A percentile compares a stretch with the other conserved stretches of the same genome.
Evolutionary conservation across 768 basidiomycete genomes (phyloP).

Genomic region (Lanmaoa rubissima): DNA sequence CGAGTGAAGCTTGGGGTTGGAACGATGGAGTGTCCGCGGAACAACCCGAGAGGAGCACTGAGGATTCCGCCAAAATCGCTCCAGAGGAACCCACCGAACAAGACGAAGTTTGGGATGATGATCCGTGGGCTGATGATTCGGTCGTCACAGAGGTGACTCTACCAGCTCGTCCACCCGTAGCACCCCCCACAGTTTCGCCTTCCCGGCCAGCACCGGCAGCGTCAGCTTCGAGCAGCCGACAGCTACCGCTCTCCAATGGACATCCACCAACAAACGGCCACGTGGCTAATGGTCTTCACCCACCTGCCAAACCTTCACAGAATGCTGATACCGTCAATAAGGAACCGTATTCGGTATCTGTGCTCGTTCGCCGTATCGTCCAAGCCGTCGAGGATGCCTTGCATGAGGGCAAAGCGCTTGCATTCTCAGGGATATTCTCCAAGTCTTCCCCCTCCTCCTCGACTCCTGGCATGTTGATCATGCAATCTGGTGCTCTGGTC

Average conservation of each 20-base stretch:
- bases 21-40: conserved; percentile 45
- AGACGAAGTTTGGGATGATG: conserved; percentile 60
- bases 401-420: conserved; percentile 64
- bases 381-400: conserved; percentile 60
- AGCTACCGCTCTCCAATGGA: conserved; percentile 34
- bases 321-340: conserved; percentile 19
- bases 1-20: conserved; percentile 76
- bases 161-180: conserved; percentile 28
- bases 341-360: conserved; percentile 63
- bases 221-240: conserved; percentile 57
- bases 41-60: conserved; percentile 26
- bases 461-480: conserved; percentile 52
- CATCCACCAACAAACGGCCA: conserved; percentile 24
- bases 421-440: conserved; percentile 53
- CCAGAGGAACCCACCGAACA: conserved; percentile 36
- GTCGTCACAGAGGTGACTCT: conserved; percentile 27
- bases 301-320: conserved; percentile 20
- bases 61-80: conserved; percentile 7
- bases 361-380: conserved; percentile 51
- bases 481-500: conserved; percentile 59
- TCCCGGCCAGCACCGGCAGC: conserved; percentile 36
- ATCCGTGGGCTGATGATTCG: conserved; percentile 62
- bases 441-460: conserved; percentile 29
- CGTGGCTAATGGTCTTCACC: conserved; percentile 14
- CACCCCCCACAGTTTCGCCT: conserved; percentile 24